Percentiles rank a stretch among this genome's conserved stretches.
These are phyloP conservation scores for Tricholoma sp. DNA, from an alignment of 768 basidiomycete species.

Conservation along the genomic window DNA sequence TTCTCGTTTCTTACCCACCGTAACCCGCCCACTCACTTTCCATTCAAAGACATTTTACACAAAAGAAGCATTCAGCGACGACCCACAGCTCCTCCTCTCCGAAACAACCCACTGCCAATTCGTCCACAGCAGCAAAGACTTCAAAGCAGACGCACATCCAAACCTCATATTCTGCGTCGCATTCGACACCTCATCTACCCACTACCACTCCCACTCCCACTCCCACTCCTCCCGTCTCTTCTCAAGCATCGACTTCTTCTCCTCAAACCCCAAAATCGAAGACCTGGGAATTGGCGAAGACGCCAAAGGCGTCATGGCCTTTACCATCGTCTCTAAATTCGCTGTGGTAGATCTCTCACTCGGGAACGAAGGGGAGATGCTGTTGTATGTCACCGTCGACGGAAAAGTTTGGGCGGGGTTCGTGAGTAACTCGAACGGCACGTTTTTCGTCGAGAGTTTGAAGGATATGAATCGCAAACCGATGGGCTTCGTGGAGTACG, in stretches of 20 bases:
- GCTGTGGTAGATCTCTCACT: slow-evolving; percentile 73
- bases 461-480: slow-evolving; percentile 90
- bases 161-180: slow-evolving; percentile 89
- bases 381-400: slow-evolving; percentile 83
- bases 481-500: slow-evolving; percentile 84
- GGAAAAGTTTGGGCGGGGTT: slow-evolving; percentile 85
- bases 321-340: slow-evolving; percentile 91
- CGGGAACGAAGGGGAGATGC: slow-evolving; percentile 61
- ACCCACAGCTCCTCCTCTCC: too few species aligned
- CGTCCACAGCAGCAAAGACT: too few species aligned
- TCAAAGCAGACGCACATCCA: slow-evolving; percentile 84
- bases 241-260: slow-evolving; percentile 84
- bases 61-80: too few species aligned
- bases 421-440: slow-evolving; percentile 92
- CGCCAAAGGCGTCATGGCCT: too few species aligned
- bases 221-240: too few species aligned
- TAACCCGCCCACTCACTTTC: slow-evolving; percentile 5
- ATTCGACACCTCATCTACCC: slow-evolving; percentile 57
- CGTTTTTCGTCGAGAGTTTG: slow-evolving; percentile 82
- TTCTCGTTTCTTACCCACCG: background rate
- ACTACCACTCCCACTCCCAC: too few species aligned
- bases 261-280: slow-evolving; percentile 56
- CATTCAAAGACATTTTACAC: too few species aligned
- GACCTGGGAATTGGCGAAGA: slow-evolving; percentile 84
- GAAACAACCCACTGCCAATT: too few species aligned